Conservation (phyloP, 352 stramenopile species). For the Aphanomyces astaci region DNA sequence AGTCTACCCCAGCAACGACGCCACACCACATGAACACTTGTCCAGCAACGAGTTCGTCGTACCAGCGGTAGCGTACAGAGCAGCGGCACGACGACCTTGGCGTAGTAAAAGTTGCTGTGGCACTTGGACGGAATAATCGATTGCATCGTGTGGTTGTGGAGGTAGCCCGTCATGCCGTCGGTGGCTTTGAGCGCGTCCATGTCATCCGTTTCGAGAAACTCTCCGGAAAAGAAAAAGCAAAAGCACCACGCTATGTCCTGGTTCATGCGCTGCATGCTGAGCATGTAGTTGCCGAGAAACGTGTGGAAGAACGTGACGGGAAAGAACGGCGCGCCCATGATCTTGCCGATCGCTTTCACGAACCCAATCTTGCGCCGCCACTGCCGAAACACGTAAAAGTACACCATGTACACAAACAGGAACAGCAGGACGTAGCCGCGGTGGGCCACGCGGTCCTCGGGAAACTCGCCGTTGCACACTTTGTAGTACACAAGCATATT, state of each 20-base stretch:
- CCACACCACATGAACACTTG: neutral
- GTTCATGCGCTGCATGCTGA: slow-evolving; percentile 74
- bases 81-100: slow-evolving; percentile 90
- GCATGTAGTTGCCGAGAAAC: slow-evolving; percentile 85
- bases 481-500: slow-evolving; percentile 97
- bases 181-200: slow-evolving; percentile 23
- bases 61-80: slow-evolving; percentile 90
- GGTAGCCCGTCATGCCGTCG: slow-evolving; percentile 43
- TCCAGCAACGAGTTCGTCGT: neutral
- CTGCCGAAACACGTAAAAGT: slow-evolving; percentile 87
- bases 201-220: slow-evolving; percentile 68
- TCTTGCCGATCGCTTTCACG: slow-evolving; percentile 77
- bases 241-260: slow-evolving; percentile 89
- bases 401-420: slow-evolving; percentile 90
- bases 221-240: slow-evolving; percentile 91
- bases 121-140: slow-evolving; percentile 21
- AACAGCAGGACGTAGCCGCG: slow-evolving; percentile 88
- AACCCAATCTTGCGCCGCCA: slow-evolving; percentile 80
- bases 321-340: slow-evolving; percentile 87
- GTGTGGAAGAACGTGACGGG: slow-evolving; percentile 92
- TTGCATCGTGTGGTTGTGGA: slow-evolving; percentile 23
- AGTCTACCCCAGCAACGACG: no score
- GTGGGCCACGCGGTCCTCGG: slow-evolving; percentile 49
- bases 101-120: slow-evolving; percentile 82
- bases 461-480: slow-evolving; percentile 83